Conservation (phyloP, 768 basidiomycete genomes). For the Boletus rubescentipes region DNA sequence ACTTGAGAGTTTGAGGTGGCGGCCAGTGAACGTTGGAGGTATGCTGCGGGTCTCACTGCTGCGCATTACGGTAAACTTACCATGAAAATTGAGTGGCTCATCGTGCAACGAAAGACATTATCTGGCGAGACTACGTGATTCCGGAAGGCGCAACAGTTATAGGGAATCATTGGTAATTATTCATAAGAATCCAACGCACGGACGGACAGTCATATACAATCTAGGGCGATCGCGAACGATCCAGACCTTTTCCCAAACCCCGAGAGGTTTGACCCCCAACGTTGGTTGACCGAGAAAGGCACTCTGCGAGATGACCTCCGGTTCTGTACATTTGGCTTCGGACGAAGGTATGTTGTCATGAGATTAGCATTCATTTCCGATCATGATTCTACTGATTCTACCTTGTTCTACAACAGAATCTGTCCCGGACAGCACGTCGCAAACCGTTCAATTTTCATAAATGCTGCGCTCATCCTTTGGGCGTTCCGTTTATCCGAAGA, state of each 20-base stretch:
- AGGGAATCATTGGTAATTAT: constrained; percentile 1
- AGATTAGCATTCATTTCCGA: too few species aligned
- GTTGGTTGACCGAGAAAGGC: constrained; percentile 2
- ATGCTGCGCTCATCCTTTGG: not conserved
- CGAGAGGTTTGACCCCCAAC: constrained; percentile 1
- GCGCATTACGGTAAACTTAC: too few species aligned
- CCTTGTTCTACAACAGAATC: not conserved
- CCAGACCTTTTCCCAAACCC: constrained; percentile 4
- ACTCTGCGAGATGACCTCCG: constrained; percentile 2
- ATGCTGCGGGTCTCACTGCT: not conserved
- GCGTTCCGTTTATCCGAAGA: constrained; percentile 5
- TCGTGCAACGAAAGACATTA: constrained; percentile 4
- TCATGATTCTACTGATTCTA: not conserved
- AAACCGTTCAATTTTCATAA: constrained; percentile 3
- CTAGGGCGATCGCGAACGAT: constrained; percentile 9
- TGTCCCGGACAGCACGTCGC: constrained; percentile 4
- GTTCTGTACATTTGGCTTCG: constrained; percentile 7
- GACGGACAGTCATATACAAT: not conserved
- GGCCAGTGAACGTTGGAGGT: constrained; percentile 3
- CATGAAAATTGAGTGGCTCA: not conserved
- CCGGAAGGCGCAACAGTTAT: constrained; percentile 7
- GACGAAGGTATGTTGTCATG: not conserved
- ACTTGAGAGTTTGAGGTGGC: constrained; percentile 4
- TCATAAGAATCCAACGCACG: not conserved
- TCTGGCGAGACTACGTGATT: constrained; percentile 6